These are phyloP conservation scores for Przewalskia tangutica DNA, from an alignment of 257 asterid genomes.

Conservation along the genomic window DNA sequence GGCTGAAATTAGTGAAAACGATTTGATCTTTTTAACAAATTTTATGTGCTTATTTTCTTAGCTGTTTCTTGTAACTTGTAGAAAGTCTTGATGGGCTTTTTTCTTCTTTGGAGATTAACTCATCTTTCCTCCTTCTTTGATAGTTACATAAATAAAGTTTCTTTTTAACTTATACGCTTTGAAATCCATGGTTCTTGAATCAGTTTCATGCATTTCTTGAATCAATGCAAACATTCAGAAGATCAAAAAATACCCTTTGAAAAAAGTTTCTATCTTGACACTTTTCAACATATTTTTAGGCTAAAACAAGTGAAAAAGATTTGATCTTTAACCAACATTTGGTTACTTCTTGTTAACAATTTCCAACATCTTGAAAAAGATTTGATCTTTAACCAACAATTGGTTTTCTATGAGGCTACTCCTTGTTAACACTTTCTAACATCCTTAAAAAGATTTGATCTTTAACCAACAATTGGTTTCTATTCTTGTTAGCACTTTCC, in stretches of 20 bases:
- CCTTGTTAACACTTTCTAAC: background rate
- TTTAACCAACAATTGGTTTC: background rate
- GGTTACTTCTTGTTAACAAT: background rate
- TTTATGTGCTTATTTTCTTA: background rate
- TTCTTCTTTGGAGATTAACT: background rate
- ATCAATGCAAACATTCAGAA: conserved; percentile 62
- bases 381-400: background rate
- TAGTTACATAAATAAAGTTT: background rate
- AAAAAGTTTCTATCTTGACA: conserved; percentile 19
- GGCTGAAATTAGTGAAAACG: background rate
- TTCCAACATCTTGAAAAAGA: background rate
- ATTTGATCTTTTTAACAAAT: background rate
- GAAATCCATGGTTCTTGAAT: conserved; percentile 42
- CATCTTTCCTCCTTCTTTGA: background rate
- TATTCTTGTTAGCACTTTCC: background rate
- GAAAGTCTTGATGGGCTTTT: background rate
- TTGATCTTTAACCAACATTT: background rate
- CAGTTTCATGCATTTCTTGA: conserved; percentile 72
- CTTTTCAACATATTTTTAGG: background rate
- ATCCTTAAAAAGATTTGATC: background rate
- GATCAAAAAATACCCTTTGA: conserved; percentile 18
- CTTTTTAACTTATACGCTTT: background rate
- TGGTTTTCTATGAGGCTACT: background rate
- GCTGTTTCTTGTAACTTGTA: background rate
- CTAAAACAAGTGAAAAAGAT: background rate